Conservation (phyloP, 306 rosid species). For the Citrullus mucosospermus region DNA sequence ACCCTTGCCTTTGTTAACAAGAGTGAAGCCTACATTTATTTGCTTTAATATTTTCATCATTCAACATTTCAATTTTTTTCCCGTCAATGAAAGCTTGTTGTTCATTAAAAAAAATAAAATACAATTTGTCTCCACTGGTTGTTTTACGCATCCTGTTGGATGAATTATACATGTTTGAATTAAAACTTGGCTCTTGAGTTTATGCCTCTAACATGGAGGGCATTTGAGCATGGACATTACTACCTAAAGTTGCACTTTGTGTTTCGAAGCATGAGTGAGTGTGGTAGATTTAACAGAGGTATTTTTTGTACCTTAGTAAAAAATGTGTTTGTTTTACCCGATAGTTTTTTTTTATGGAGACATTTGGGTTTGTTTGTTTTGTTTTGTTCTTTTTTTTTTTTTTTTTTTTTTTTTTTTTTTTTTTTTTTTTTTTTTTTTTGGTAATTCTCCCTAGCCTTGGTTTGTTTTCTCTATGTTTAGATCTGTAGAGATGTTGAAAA, state of each 20-base stretch:
- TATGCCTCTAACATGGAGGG: neutral
- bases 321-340: neutral
- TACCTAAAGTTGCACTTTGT: neutral
- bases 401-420: no score
- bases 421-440: neutral
- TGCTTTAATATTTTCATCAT: no score
- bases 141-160: neutral
- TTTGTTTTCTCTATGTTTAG: no score
- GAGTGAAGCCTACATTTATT: no score
- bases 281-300: neutral
- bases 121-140: neutral
- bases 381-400: neutral
- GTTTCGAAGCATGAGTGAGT: neutral
- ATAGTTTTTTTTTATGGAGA: neutral
- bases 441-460: no score
- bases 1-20: no score
- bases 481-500: no score
- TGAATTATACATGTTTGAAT: neutral
- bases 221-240: neutral
- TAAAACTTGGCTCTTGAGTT: neutral
- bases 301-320: neutral
- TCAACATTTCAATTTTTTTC: no score
- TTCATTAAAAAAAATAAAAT: neutral
- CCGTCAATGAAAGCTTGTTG: no score
- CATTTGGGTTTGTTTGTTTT: neutral